Evolutionary conservation across 106 monocot genomes (phyloP).

Genomic region (Dactylorhiza incarnata): DNA sequence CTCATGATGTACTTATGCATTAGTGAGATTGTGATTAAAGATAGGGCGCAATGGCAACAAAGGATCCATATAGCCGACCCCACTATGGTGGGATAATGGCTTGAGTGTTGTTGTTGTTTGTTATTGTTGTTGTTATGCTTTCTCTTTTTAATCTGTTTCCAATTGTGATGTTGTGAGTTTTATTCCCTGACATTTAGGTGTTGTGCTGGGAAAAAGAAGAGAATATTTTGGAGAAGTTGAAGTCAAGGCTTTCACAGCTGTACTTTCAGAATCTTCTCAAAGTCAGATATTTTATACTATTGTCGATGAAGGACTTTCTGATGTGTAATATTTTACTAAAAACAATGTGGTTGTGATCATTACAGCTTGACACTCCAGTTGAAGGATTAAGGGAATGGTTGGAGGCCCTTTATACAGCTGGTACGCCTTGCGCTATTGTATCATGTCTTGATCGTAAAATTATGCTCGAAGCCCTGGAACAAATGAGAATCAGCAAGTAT

Average conservation of each 20-base stretch:
- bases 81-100: too few relatives aligned
- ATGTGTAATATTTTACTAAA: not conserved
- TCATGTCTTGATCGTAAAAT: constrained; percentile 79
- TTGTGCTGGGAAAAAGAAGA: constrained; percentile 62
- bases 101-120: too few relatives aligned
- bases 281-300: constrained; percentile 22
- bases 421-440: constrained; percentile 86
- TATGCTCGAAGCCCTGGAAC: constrained; percentile 64
- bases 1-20: too few relatives aligned
- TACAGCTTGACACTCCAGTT: constrained; percentile 68
- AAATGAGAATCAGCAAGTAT: constrained; percentile 70
- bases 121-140: too few relatives aligned
- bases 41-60: too few relatives aligned
- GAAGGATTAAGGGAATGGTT: constrained; percentile 90
- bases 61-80: too few relatives aligned
- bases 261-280: constrained; percentile 82
- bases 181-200: constrained; percentile 39
- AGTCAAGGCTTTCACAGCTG: constrained; percentile 65
- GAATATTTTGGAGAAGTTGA: constrained; percentile 63
- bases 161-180: not conserved
- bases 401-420: constrained; percentile 72
- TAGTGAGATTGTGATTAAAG: too few relatives aligned
- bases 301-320: constrained; percentile 3
- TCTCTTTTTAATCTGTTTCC: constrained; percentile 1
- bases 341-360: not conserved